A percentile compares a stretch with the other conserved stretches of the same genome.
These are phyloP conservation scores for Tilletia indica DNA, from an alignment of 1,284 basidiomycete genomes.

Conservation along the genomic window DNA sequence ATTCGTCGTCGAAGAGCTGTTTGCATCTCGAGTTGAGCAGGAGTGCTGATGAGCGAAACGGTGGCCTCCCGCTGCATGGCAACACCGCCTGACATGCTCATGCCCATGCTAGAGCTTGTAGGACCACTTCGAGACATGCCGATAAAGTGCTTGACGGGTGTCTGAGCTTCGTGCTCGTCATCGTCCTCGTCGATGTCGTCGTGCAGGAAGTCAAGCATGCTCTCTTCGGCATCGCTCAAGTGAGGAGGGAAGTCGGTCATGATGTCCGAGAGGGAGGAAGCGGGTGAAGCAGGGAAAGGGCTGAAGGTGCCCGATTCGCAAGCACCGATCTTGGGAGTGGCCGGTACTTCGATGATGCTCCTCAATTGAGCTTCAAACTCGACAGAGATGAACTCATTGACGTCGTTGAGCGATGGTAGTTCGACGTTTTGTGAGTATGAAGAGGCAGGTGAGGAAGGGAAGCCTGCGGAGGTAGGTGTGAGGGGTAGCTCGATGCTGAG, in stretches of 20 bases:
- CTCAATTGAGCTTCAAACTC: not conserved
- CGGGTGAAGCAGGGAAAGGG: not conserved
- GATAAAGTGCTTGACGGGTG: not conserved
- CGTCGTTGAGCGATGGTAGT: not conserved
- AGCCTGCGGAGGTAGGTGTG: constrained; percentile 12
- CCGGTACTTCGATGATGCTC: not conserved
- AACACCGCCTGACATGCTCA: not conserved
- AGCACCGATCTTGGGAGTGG: not conserved
- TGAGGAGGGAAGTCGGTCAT: constrained; percentile 2
- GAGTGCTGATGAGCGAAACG: constrained; percentile 6
- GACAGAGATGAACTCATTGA: not conserved
- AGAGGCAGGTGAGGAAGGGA: not conserved
- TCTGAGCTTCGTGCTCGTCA: constrained; percentile 17
- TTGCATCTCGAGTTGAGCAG: constrained; percentile 14
- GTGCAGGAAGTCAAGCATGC: not conserved
- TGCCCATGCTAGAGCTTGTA: not conserved
- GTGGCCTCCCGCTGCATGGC: constrained; percentile 11
- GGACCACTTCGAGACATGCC: not conserved
- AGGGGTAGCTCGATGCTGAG: constrained; percentile 10
- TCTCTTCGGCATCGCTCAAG: constrained; percentile 5
- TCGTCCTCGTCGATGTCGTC: constrained; percentile 13
- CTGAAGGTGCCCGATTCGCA: constrained; percentile 8
- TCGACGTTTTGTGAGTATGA: not conserved
- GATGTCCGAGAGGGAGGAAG: not conserved
- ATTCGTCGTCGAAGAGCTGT: not conserved